Percentiles rank a stretch among this genome's conserved stretches.
These are phyloP conservation scores for Coemansia sp. DNA, from an alignment of 192 early-diverging fungal genomes.

Conservation along the genomic window DNA sequence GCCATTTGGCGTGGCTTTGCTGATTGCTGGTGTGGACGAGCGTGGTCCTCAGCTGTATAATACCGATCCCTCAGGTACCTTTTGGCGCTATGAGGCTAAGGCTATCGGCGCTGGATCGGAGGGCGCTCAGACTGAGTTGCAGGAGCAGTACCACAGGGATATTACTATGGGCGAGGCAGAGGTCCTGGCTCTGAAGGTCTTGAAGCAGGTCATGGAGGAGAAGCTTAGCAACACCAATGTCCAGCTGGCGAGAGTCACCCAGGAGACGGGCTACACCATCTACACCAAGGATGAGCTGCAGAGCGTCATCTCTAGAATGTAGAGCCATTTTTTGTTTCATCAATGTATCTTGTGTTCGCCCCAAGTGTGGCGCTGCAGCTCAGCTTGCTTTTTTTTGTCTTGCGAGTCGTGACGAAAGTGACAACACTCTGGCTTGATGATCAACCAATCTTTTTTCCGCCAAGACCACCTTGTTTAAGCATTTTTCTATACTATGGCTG, in stretches of 20 bases:
- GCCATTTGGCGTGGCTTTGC: conserved; percentile 97
- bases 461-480: background rate
- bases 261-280: conserved; percentile 72
- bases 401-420: background rate
- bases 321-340: background rate
- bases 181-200: conserved; percentile 85
- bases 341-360: background rate
- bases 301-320: conserved; percentile 70
- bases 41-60: conserved; percentile 97
- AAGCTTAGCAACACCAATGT: conserved; percentile 96
- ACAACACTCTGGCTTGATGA: too few relatives aligned
- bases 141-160: conserved; percentile 90
- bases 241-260: conserved; percentile 86
- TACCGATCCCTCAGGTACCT: conserved; percentile 97
- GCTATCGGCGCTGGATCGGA: conserved; percentile 99
- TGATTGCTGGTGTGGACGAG: conserved; percentile 97
- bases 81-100: conserved; percentile 93
- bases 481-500: conserved; percentile 10
- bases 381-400: background rate
- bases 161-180: conserved; percentile 86
- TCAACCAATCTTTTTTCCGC: background rate
- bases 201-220: conserved; percentile 99
- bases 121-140: conserved; percentile 95
- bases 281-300: conserved; percentile 80
- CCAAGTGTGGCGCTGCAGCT: background rate